Base-by-base conservation (phyloP, 176 grass and related monocot genomes). In the Oryza brachyantha region DNA sequence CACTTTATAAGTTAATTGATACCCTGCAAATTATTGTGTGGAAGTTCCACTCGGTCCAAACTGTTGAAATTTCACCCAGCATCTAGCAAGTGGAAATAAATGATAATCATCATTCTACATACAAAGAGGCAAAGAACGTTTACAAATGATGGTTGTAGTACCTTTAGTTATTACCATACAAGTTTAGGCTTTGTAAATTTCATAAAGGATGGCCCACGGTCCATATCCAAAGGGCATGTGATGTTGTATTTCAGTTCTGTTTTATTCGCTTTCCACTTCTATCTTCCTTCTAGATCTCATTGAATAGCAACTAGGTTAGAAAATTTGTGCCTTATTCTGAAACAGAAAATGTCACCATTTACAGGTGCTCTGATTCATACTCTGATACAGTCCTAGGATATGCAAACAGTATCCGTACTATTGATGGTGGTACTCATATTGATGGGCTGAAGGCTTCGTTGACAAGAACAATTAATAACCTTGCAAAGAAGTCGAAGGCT, bases 391-490 rank as follows among this genome's bases (percentile, higher is more conserved):
- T 98, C 54, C 83, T 98, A 83, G 96, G 92, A 84, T 98, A 98
- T 41, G 96, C 96, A 64, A 98, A 98, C 66, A 98, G 96, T 73
- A 98, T 98, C 78, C 96, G 96, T 26, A 98, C 96, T 64, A 77
- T 98, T 75, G 96, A 98, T 81, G 96, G 96, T 67, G 96, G 96
- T 61, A 95, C 96, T 79, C 96, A 98, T 86, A 98, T 98, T 74
- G 96, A 98, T 70, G 96, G 96, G 25, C 72, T 94, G 71, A 98
- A 93, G 84, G 75, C 83, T 64, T 98, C 96, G 26, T 78, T 98
- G 78, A 98, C 96, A 72, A 90, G 90, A 89, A 98, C 88, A 64
- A 87, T 98, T 71, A 98, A 98, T 79, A 98, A 85, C 66, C 58
- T 98, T 39, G 87, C 71, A 9, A 98, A 98, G 78, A 98, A 98